Percentiles rank a stretch among this genome's conserved stretches.
These are phyloP conservation scores for Ormosia semicastrata DNA, from an alignment of 306 rosid genomes.

Conservation along the genomic window DNA sequence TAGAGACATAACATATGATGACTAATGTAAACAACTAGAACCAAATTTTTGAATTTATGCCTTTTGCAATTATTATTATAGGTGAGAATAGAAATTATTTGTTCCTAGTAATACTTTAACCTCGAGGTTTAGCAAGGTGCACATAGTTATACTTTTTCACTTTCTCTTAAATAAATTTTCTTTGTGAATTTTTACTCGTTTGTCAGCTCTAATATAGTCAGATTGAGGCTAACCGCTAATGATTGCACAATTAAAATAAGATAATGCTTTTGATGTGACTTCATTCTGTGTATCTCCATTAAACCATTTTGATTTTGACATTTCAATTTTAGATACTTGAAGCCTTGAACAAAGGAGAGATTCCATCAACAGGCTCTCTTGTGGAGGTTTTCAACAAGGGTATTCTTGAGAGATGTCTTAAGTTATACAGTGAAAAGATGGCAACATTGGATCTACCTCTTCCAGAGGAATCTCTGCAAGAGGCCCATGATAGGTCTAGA, in stretches of 20 bases:
- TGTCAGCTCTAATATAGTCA: neutral
- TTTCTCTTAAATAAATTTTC: neutral
- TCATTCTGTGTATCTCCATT: neutral
- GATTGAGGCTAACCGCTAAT: conserved; percentile 14
- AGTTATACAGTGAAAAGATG: conserved; percentile 66
- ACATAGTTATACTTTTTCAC: neutral
- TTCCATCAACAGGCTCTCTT: conserved; percentile 97
- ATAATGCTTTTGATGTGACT: conserved; percentile 10
- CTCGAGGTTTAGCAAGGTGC: neutral
- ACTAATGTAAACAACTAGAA: neutral
- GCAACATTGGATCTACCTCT: conserved; percentile 58
- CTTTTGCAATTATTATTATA: neutral
- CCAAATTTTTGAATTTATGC: neutral
- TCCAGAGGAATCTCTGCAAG: conserved; percentile 56
- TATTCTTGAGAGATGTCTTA: conserved; percentile 85
- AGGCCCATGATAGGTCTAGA: conserved; percentile 56
- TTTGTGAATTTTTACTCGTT: neutral
- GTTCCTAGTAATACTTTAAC: neutral
- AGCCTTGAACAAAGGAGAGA: conserved; percentile 97
- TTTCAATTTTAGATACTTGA: conserved; percentile 72
- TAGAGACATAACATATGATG: neutral
- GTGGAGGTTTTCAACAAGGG: conserved; percentile 95
- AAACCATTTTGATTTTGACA: conserved; percentile 17
- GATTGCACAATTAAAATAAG: neutral
- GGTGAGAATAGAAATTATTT: neutral